Base-by-base conservation (phyloP, 176 grass and related monocot species). In the Oryza rufipogon region DNA sequence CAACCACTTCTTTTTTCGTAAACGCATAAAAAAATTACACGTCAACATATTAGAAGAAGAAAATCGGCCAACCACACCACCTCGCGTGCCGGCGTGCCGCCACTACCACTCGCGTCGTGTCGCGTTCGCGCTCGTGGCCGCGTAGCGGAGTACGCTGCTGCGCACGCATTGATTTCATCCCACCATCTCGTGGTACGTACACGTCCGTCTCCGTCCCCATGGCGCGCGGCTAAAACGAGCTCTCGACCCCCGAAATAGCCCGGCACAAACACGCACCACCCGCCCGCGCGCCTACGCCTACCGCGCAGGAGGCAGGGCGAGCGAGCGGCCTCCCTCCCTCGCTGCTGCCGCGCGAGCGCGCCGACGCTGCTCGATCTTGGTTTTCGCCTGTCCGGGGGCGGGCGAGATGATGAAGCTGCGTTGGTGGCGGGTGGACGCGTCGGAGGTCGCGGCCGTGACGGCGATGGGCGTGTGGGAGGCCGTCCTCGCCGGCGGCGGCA, bases 381-480 rank as follows among this genome's bases (percentile, higher is more conserved):
- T 44, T 15, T n/a, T 15, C 11, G 16, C 16, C 16, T 38, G 36
- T 52, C 30, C 30, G 30, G 30, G 30, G 4, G 7, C 28, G 64
- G 61, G 38, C 9, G 74, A 14, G 73, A 90, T 83, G 88, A 83
- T 78, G 84, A 90, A 90, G 87, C 76, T 84, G 63, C 69, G 58
- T 70, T 84, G 87, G 88, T 90, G 83, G 87, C 66, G 73, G 41
- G 77, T 77, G 84, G 94, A 94, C 87, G 86, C 92, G 32, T 86
- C 89, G 39, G 84, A 83, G 80, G 75, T 87, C 84, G 77, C 80
- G 68, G 73, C 86, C 36, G 76, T 87, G 33, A 64, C 88, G 64
- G 84, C 84, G 54, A 97, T 97, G 92, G 95, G 91, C 81, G 81
- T 97, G 32, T 90, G 90, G 85, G 92, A 97, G 81, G 89, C 90